These are phyloP conservation scores for Pseudomonodictys pantanalensis DNA, from an alignment of 495 filamentous ascomycete genomes.

Conservation along the genomic window DNA sequence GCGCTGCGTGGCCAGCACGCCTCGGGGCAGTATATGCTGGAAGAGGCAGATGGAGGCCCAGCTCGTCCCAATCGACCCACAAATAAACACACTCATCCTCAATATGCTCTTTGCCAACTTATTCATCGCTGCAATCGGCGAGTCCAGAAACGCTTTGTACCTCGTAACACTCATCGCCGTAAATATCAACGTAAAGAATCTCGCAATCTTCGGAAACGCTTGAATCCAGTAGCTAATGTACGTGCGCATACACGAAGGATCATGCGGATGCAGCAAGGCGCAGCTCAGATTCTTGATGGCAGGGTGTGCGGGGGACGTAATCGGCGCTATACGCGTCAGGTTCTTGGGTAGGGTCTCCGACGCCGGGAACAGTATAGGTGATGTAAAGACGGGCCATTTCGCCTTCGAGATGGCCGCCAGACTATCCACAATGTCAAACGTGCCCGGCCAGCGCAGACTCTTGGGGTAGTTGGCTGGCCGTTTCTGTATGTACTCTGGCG, in stretches of 20 bases:
- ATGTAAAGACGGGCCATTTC: conserved; percentile 85
- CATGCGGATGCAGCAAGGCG: conserved; percentile 83
- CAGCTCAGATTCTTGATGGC: conserved; percentile 79
- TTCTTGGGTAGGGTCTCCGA: conserved; percentile 57
- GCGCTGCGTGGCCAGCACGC: conserved; percentile 71
- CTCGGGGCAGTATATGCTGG: conserved; percentile 69
- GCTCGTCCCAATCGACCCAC: conserved; percentile 70
- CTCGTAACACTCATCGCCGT: conserved; percentile 65
- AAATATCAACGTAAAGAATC: conserved; percentile 70
- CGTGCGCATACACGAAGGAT: conserved; percentile 81
- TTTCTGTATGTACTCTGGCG: conserved; percentile 71
- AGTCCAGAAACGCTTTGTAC: conserved; percentile 61
- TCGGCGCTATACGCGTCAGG: conserved; percentile 67
- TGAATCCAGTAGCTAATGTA: conserved; percentile 79
- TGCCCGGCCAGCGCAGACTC: conserved; percentile 67
- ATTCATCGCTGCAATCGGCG: conserved; percentile 64
- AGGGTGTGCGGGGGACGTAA: conserved; percentile 81
- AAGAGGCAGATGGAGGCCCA: conserved; percentile 90
- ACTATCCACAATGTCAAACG: conserved; percentile 75
- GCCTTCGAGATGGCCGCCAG: conserved; percentile 75
- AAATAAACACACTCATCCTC: conserved; percentile 68
- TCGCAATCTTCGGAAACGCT: conserved; percentile 73
- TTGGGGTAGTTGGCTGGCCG: conserved; percentile 68
- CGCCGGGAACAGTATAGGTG: conserved; percentile 81
- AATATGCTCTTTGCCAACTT: conserved; percentile 60